Percentiles rank a stretch among this genome's conserved stretches.
phyloP scores from a whole-genome alignment of 208 protist genomes.

The Phytomonas francai region DNA sequence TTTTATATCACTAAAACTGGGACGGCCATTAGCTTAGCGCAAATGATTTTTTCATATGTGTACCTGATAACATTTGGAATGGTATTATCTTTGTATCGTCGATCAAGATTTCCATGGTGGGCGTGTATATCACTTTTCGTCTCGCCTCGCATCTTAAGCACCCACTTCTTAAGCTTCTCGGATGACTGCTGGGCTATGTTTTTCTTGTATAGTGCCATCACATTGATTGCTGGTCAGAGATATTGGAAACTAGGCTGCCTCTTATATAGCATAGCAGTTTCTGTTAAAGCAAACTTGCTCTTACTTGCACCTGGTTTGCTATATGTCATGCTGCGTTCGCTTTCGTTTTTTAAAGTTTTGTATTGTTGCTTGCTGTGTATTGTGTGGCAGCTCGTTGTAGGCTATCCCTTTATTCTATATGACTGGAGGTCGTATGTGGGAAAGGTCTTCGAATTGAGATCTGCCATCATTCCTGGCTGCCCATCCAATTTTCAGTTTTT shows the following conservation, averaged over 20 bases:
- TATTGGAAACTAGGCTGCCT: conserved; percentile 59
- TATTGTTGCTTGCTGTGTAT: conserved; percentile 39
- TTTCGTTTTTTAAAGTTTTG: conserved; percentile 55
- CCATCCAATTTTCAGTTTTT: conserved; percentile 79
- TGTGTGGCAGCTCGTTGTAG: conserved; percentile 52
- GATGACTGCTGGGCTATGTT: conserved; percentile 88
- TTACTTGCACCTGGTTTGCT: conserved; percentile 89
- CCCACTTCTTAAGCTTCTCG: conserved; percentile 86
- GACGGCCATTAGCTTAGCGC: conserved; percentile 45
- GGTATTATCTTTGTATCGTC: conserved; percentile 36
- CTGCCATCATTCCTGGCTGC: conserved; percentile 65
- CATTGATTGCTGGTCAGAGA: conserved; percentile 25
- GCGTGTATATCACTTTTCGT: conserved; percentile 46
- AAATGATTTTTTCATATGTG: conserved; percentile 68
- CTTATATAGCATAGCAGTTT: conserved; percentile 80
- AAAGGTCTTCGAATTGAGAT: conserved; percentile 56
- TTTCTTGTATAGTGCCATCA: conserved; percentile 59
- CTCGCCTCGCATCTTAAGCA: conserved; percentile 71
- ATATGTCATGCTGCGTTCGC: conserved; percentile 39
- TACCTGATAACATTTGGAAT: conserved; percentile 49
- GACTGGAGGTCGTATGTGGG: conserved; percentile 35
- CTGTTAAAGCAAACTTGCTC: conserved; percentile 95
- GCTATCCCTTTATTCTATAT: conserved; percentile 51
- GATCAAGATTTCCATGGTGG: conserved; percentile 21
- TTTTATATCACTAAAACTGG: conserved; percentile 72